These are phyloP conservation scores for Elaeis oleifera DNA, from an alignment of 202 grass and related monocot genomes.

Conservation along the genomic window DNA sequence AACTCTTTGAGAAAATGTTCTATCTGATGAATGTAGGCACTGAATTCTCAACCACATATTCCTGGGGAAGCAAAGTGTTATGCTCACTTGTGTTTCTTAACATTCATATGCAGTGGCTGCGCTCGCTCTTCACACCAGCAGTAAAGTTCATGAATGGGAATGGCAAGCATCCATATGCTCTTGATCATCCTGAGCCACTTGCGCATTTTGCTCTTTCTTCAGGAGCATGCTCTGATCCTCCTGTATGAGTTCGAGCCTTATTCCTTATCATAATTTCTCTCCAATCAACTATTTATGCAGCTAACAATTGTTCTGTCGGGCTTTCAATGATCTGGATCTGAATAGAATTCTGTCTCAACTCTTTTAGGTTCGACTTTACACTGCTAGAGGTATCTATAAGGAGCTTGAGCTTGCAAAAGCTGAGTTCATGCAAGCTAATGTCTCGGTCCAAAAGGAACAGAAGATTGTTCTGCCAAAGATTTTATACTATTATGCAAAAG, in stretches of 20 bases:
- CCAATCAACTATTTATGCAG: background rate
- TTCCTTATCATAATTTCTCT: no score
- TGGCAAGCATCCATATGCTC: conserved; percentile 52
- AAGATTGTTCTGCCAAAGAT: conserved; percentile 80
- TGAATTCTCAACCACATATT: no score
- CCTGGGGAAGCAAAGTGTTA: no score
- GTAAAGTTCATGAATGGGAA: conserved; percentile 41
- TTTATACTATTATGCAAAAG: conserved; percentile 67
- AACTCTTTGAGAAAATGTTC: no score
- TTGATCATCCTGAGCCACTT: conserved; percentile 53
- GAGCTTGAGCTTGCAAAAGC: conserved; percentile 61
- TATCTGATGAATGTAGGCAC: no score
- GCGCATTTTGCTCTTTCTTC: conserved; percentile 90
- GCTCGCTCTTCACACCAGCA: conserved; percentile 42
- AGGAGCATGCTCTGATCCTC: conserved; percentile 87
- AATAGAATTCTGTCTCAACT: background rate
- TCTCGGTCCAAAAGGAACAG: conserved; percentile 42
- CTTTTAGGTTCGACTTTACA: conserved; percentile 76
- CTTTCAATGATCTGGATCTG: background rate
- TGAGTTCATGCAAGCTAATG: conserved; percentile 70
- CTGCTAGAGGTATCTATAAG: conserved; percentile 47
- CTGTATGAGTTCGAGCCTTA: conserved; percentile 31
- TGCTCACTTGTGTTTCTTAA: no score
- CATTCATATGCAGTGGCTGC: conserved; percentile 45
- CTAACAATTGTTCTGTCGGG: background rate